phyloP scores from a whole-genome alignment of 805 yeast species.

The Jamesozyma jinghongensis region DNA sequence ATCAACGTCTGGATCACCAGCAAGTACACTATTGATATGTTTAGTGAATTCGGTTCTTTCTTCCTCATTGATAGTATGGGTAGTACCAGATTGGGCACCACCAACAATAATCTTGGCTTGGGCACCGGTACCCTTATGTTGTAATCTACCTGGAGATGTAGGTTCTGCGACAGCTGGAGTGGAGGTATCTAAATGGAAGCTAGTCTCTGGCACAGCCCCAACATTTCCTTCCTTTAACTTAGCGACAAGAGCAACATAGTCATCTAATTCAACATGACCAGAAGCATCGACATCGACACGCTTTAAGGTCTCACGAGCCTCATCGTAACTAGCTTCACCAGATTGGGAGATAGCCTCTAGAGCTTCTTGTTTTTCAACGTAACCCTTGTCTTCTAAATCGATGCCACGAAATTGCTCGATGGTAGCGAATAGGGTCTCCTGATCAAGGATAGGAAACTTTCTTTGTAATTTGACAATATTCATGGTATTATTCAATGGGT shows the following conservation, averaged over 20 bases:
- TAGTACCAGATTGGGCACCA: constrained; percentile 83
- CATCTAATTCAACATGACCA: constrained; percentile 94
- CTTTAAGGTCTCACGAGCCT: constrained; percentile 87
- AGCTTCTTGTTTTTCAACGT: constrained; percentile 85
- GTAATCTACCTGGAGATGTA: constrained; percentile 25
- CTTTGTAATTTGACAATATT: constrained; percentile 60
- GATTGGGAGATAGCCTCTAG: constrained; percentile 71
- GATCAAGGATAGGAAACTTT: constrained; percentile 78
- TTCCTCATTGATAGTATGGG: constrained; percentile 95
- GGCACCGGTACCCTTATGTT: constrained; percentile 45
- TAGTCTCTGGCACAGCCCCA: constrained; percentile 26
- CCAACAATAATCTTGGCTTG: constrained; percentile 74
- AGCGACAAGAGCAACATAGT: constrained; percentile 76
- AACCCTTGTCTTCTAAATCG: constrained; percentile 88
- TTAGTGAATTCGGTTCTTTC: constrained; percentile 93
- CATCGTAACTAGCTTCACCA: constrained; percentile 82
- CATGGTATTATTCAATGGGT: constrained; percentile 31
- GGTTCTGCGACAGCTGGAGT: constrained; percentile 21
- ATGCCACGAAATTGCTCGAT: constrained; percentile 81
- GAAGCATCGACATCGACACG: constrained; percentile 89
- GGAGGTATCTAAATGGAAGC: constrained; percentile 16
- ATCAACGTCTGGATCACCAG: constrained; percentile 83
- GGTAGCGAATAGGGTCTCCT: constrained; percentile 75
- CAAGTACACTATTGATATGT: constrained; percentile 85
- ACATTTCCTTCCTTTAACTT: constrained; percentile 49